Base-by-base conservation (phyloP, 2,329 filamentous ascomycete genomes). In the Hypoxylon sp. region DNA sequence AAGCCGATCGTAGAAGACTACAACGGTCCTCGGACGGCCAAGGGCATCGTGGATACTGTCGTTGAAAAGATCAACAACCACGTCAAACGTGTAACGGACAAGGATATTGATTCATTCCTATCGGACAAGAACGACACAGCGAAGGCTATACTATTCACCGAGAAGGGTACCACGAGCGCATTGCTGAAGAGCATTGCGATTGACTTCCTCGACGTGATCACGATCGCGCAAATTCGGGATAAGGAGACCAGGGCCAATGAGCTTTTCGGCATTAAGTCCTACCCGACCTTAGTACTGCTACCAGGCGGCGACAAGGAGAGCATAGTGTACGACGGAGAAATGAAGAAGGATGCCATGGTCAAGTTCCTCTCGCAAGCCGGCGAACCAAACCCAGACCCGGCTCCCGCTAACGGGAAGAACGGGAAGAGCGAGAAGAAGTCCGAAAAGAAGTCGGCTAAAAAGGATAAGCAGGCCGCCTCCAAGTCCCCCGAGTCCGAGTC, bases 131-230 rank as follows among this genome's bases (percentile, higher is more conserved):
- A 89, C 64, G 87, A 91, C 19, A 87, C 85, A 11, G 87, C 94
- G 52, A 97, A 97, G 82, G 94, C 92, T 0, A 88, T 99, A 32
- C 83, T 99, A 2, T 98, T 99, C 80, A 96, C 92, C 2, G 92
- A 97, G 61, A 99, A 98, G 83, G 93, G 94, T 21, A 90, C 91
- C 5, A 95, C 92, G 0, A 95, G 92, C 76, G 88, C 94, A 9
- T 83, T 97, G 23, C 81, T 97, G 69, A 92, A 91, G 78, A 90
- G 93, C 65, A 79, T 98, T 57, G 94, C 96, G 5, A 93, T 97
- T 73, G 96, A 98, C 76, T 99, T 95, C 79, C 84, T 96, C 25
- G 94, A 90, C 34, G 87, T 88, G 60, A 88, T 98, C 68, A 85
- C 87, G 2, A 84, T 99, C 34, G 95, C 89, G 7, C 95, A 98